Percentiles rank a stretch among this genome's conserved stretches.
Evolutionary conservation across 495 filamentous ascomycete genomes (phyloP).

Genomic region (Penicillium coffeae): DNA sequence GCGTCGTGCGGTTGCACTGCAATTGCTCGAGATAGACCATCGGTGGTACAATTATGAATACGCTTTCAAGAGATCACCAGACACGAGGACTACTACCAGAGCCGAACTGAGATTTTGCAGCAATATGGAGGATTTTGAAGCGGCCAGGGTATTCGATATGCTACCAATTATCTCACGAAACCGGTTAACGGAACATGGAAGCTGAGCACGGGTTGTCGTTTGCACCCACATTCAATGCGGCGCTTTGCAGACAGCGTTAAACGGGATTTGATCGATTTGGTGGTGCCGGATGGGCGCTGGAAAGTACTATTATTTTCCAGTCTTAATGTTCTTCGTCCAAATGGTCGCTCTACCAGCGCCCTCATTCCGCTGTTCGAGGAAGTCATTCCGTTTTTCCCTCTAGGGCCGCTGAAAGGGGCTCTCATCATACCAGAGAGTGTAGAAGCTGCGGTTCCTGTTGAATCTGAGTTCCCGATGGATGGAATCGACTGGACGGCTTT

Average conservation of each 20-base stretch:
- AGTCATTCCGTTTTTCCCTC: background rate
- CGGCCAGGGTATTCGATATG: background rate
- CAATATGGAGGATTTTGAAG: background rate
- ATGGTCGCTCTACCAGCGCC: background rate
- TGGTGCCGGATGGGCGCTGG: background rate
- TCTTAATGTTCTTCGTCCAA: background rate
- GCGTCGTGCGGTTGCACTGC: background rate
- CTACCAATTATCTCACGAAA: background rate
- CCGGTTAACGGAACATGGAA: background rate
- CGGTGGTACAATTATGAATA: background rate
- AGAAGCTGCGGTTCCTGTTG: background rate
- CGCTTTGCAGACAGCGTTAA: background rate
- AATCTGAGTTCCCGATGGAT: background rate
- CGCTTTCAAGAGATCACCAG: background rate
- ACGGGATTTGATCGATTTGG: background rate
- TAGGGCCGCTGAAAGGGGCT: background rate
- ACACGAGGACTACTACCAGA: background rate
- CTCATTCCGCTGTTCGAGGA: background rate
- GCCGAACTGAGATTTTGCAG: background rate
- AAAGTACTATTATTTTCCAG: background rate
- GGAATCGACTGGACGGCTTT: background rate
- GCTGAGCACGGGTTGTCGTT: background rate
- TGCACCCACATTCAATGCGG: background rate
- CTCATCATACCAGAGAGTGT: background rate
- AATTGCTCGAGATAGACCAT: background rate